Conservation (phyloP, 352 stramenopile species). For the Globisporangium cylindrosporum region DNA sequence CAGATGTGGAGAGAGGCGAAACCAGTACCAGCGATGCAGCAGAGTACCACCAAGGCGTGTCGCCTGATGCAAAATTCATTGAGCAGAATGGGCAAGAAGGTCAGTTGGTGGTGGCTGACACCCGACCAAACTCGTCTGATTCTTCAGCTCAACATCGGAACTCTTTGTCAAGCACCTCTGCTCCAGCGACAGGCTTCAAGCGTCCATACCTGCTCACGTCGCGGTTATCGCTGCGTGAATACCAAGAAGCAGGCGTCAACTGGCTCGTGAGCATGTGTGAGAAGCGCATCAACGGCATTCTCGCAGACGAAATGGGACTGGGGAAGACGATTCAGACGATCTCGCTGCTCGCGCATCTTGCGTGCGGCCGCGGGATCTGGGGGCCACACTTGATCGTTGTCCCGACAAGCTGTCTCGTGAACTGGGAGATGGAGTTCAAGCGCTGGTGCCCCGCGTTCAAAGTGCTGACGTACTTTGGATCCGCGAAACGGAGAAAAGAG, state of each 20-base stretch:
- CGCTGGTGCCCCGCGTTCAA: constrained; percentile 96
- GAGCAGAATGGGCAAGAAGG: background rate
- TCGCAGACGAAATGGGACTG: constrained; percentile 96
- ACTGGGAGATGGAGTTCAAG: constrained; percentile 99
- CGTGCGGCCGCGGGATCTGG: constrained; percentile 90
- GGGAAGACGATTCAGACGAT: constrained; percentile 99
- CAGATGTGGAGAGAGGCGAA: background rate
- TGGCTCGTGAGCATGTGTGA: constrained; percentile 98
- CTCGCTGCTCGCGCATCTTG: constrained; percentile 94
- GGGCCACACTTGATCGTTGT: constrained; percentile 98
- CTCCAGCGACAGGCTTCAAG: constrained; percentile 31
- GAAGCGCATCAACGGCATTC: constrained; percentile 97
- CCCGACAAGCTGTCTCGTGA: constrained; percentile 97
- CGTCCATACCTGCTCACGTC: constrained; percentile 71
- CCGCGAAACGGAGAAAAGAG: constrained; percentile 93
- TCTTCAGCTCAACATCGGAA: background rate
- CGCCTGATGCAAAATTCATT: background rate
- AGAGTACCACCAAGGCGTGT: background rate
- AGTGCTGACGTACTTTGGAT: constrained; percentile 99
- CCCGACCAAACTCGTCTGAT: background rate
- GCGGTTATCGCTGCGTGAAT: constrained; percentile 64
- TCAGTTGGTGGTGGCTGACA: background rate
- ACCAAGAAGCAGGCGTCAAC: constrained; percentile 90
- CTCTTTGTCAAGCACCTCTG: background rate
- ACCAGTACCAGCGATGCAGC: background rate